Evolutionary conservation across 768 basidiomycete species (phyloP).

Genomic region (Kwoniella sp.): DNA sequence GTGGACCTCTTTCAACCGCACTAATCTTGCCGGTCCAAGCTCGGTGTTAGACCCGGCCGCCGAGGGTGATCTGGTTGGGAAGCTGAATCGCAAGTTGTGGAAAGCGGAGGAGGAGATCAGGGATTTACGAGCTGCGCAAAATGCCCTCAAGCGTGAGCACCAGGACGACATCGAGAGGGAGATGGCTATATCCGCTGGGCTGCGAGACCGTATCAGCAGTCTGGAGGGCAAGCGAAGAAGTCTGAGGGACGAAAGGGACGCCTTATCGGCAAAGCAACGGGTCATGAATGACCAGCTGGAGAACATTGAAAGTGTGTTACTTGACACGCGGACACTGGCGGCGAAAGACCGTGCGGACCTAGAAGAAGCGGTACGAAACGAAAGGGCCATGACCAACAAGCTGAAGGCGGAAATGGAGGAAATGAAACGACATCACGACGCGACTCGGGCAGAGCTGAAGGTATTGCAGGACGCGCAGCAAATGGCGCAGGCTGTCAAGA

Average conservation of each 20-base stretch:
- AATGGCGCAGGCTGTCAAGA: background rate
- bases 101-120: slow-evolving; percentile 13
- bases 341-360: background rate
- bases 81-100: slow-evolving; percentile 21
- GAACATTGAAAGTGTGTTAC: slow-evolving; percentile 4
- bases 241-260: slow-evolving; percentile 5
- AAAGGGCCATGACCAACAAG: background rate
- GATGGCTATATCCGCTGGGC: slow-evolving; percentile 20
- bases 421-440: background rate
- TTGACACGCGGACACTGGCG: background rate
- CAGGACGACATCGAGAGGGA: slow-evolving; percentile 19
- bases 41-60: too few species aligned
- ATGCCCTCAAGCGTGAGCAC: slow-evolving; percentile 2
- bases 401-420: background rate
- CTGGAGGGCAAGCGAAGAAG: slow-evolving; percentile 25
- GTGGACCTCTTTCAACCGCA: slow-evolving; percentile 14
- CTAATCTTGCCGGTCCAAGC: too few species aligned
- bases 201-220: slow-evolving; percentile 36
- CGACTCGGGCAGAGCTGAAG: background rate
- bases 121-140: slow-evolving; percentile 1
- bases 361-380: background rate
- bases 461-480: slow-evolving; percentile 1
- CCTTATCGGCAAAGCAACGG: too few species aligned
- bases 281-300: too few species aligned
- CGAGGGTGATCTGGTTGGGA: slow-evolving; percentile 17